These are phyloP conservation scores for Globisporangium takayamanum DNA, from an alignment of 352 stramenopile species.

Conservation along the genomic window DNA sequence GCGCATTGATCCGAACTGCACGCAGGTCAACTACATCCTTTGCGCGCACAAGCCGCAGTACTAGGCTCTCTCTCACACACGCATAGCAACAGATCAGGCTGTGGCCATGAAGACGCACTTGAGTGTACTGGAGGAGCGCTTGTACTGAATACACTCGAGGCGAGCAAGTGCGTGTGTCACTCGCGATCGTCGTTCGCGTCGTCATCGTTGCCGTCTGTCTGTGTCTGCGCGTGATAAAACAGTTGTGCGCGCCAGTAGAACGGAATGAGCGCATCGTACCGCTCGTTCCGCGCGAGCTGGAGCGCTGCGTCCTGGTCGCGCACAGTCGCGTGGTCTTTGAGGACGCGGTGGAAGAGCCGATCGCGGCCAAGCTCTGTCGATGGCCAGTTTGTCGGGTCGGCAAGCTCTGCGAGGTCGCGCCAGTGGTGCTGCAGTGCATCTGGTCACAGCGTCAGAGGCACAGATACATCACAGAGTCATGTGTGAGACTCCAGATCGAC, in stretches of 20 bases:
- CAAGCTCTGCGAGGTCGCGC: constrained; percentile 44
- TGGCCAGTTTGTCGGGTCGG: constrained; percentile 50
- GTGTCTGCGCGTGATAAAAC: constrained; percentile 17
- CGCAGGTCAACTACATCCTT: constrained; percentile 80
- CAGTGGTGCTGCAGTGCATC: constrained; percentile 58
- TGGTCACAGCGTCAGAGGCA: constrained; percentile 9
- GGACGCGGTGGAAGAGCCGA: constrained; percentile 58
- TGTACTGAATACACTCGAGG: neutral
- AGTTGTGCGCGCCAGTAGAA: constrained; percentile 31
- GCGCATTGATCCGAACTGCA: constrained; percentile 67
- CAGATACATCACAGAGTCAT: constrained; percentile 1
- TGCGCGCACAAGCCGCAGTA: constrained; percentile 57
- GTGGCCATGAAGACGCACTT: too few species aligned
- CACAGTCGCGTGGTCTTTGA: constrained; percentile 53
- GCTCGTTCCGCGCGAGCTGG: constrained; percentile 38
- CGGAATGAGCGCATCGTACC: constrained; percentile 39
- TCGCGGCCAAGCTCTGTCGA: constrained; percentile 31
- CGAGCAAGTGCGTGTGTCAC: neutral
- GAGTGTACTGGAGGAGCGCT: too few species aligned
- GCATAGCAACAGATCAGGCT: neutral
- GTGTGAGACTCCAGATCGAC: neutral
- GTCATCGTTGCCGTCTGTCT: constrained; percentile 5
- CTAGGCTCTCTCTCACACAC: neutral
- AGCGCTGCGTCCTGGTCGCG: constrained; percentile 37
- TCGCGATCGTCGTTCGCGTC: neutral